A percentile compares a stretch with the other conserved stretches of the same genome.
Conservation (phyloP, 2,329 filamentous ascomycete species). For the Metarhizium guizhouense region DNA sequence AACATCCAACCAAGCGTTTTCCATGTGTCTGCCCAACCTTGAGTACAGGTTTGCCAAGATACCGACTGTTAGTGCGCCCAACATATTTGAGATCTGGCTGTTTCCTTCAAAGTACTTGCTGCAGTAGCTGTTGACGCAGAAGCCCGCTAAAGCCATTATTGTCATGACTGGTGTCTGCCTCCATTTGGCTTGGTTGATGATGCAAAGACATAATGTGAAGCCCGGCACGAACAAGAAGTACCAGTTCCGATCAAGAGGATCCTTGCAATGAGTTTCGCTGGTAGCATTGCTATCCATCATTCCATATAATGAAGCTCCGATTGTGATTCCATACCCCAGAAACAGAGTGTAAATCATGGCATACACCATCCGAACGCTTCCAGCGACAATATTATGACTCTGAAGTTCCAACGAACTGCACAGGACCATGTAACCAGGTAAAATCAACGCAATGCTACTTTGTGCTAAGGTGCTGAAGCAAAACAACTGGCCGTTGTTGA, state of each 20-base stretch:
- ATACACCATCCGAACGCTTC: constrained; percentile 67
- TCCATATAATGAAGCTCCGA: constrained; percentile 58
- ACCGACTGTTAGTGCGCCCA: constrained; percentile 69
- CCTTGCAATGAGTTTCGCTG: constrained; percentile 30
- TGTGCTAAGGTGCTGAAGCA: constrained; percentile 66
- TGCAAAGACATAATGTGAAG: constrained; percentile 65
- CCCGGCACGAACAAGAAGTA: constrained; percentile 66
- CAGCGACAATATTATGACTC: constrained; percentile 60
- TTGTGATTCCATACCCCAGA: constrained; percentile 65
- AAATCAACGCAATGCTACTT: constrained; percentile 65
- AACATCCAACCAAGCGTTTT: constrained; percentile 45
- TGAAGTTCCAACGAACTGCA: constrained; percentile 55
- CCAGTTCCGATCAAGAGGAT: constrained; percentile 34
- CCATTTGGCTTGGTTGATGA: constrained; percentile 77
- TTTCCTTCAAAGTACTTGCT: constrained; percentile 58
- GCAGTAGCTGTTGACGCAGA: constrained; percentile 66
- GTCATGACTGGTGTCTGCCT: constrained; percentile 71
- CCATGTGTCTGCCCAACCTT: constrained; percentile 49
- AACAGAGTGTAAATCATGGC: constrained; percentile 69
- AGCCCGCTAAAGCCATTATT: constrained; percentile 63
- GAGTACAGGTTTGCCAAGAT: constrained; percentile 73
- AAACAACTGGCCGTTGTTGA: constrained; percentile 48
- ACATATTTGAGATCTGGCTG: constrained; percentile 66
- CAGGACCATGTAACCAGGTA: constrained; percentile 48
- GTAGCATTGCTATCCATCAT: constrained; percentile 49